These are phyloP conservation scores for Fusarium pininemorale DNA, from an alignment of 2,329 filamentous ascomycete genomes.

Conservation along the genomic window DNA sequence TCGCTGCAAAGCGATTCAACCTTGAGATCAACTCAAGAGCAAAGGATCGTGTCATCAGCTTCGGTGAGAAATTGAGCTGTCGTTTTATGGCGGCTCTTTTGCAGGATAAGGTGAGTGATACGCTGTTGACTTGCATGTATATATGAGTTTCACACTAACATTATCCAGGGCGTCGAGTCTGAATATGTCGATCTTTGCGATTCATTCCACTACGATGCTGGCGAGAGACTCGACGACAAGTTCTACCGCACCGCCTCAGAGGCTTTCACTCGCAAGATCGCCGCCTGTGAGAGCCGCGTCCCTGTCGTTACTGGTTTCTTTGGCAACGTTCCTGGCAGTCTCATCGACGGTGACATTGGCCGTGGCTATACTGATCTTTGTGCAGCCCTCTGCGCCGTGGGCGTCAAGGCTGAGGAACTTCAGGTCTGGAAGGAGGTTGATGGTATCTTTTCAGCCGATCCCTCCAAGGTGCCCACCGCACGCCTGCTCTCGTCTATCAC, in stretches of 20 bases:
- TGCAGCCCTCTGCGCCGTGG: slow-evolving; percentile 89
- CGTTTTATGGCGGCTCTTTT: slow-evolving; percentile 88
- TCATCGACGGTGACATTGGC: slow-evolving; percentile 88
- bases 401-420: slow-evolving; percentile 84
- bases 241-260: slow-evolving; percentile 75
- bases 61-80: slow-evolving; percentile 96
- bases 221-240: slow-evolving; percentile 67
- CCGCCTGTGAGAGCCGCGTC: slow-evolving; percentile 71
- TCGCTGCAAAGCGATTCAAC: slow-evolving; percentile 71
- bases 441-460: slow-evolving; percentile 87
- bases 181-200: slow-evolving; percentile 92
- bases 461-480: slow-evolving; percentile 93
- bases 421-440: slow-evolving; percentile 99
- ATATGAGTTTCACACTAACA: slow-evolving; percentile 39
- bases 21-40: slow-evolving; percentile 80
- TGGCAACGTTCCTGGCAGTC: slow-evolving; percentile 87
- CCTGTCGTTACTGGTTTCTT: slow-evolving; percentile 94
- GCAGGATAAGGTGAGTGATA: slow-evolving; percentile 69
- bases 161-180: slow-evolving; percentile 74
- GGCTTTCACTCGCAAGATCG: slow-evolving; percentile 70
- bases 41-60: slow-evolving; percentile 90
- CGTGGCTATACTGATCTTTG: slow-evolving; percentile 97
- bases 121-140: not conserved
- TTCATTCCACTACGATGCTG: slow-evolving; percentile 73
- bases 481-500: slow-evolving; percentile 88